These are phyloP conservation scores for Quercus gilva DNA, from an alignment of 306 rosid species.

Conservation along the genomic window DNA sequence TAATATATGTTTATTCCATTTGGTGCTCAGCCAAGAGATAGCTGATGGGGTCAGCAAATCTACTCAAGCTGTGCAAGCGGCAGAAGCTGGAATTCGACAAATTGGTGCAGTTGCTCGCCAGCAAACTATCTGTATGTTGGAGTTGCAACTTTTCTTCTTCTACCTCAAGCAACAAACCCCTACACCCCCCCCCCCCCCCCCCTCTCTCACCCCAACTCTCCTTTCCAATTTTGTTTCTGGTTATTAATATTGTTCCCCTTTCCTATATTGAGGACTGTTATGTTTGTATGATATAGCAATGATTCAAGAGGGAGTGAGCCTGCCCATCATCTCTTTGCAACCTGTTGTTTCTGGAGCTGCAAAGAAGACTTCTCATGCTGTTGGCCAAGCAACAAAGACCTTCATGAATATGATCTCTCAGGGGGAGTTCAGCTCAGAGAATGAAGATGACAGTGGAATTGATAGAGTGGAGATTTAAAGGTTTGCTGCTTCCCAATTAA, in stretches of 20 bases:
- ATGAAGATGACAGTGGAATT: conserved; percentile 41
- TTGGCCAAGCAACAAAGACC: conserved; percentile 71
- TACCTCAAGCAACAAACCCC: neutral
- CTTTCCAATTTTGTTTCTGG: neutral
- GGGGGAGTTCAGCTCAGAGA: conserved; percentile 35
- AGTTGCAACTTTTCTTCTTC: neutral
- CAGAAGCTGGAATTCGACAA: conserved; percentile 81
- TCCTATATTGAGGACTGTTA: neutral
- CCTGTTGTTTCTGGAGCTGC: conserved; percentile 90
- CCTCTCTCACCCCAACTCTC: too few relatives aligned
- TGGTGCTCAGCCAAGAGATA: conserved; percentile 78
- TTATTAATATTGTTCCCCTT: neutral
- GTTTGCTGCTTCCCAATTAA: neutral
- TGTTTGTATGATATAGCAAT: conserved; percentile 52
- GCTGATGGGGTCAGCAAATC: conserved; percentile 85
- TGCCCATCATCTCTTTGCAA: conserved; percentile 71
- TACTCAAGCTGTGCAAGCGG: conserved; percentile 86
- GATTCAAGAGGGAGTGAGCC: conserved; percentile 86
- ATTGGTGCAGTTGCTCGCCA: conserved; percentile 73
- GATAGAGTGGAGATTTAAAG: conserved; percentile 49
- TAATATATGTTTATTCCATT: conserved; percentile 9
- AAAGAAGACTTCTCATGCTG: conserved; percentile 79
- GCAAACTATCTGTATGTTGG: conserved; percentile 77
- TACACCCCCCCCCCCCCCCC: too few relatives aligned
- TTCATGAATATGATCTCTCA: conserved; percentile 62